These are phyloP conservation scores for Brassica carinata DNA, from an alignment of 345 rosid species.

Conservation along the genomic window DNA sequence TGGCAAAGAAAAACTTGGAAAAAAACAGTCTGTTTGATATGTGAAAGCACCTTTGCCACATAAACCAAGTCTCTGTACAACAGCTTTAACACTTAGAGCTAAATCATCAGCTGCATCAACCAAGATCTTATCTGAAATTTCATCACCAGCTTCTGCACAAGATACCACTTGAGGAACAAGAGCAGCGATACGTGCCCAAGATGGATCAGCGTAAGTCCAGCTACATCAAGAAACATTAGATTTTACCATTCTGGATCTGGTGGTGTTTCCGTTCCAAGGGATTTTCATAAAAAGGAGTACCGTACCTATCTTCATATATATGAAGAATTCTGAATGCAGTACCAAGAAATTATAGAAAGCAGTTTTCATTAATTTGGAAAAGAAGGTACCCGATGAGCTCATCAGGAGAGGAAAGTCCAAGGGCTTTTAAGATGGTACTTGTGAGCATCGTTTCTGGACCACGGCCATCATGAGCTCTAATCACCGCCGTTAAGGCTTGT, in stretches of 20 bases:
- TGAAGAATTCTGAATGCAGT: constrained; percentile 10
- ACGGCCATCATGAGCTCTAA: constrained; percentile 95
- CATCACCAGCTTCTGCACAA: constrained; percentile 63
- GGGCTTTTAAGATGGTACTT: constrained; percentile 57
- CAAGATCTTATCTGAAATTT: constrained; percentile 53
- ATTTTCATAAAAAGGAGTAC: background rate
- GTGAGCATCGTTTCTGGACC: constrained; percentile 80
- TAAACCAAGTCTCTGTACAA: constrained; percentile 57
- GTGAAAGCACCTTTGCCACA: constrained; percentile 52
- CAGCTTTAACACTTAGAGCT: constrained; percentile 61
- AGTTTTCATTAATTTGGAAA: constrained; percentile 19
- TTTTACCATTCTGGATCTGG: background rate
- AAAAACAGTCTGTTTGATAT: background rate
- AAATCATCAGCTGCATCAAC: constrained; percentile 54
- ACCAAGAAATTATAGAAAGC: background rate
- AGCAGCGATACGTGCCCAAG: constrained; percentile 66
- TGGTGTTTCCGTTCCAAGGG: background rate
- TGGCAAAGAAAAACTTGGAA: background rate
- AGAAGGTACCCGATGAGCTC: constrained; percentile 44
- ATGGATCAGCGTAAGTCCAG: constrained; percentile 68
- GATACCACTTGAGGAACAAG: constrained; percentile 62
- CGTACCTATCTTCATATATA: background rate
- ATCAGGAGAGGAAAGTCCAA: constrained; percentile 80
- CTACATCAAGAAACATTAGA: constrained; percentile 38
- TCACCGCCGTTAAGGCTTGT: constrained; percentile 82